Base-by-base conservation (phyloP, 805 yeast genomes). In the Starmera caribaea region DNA sequence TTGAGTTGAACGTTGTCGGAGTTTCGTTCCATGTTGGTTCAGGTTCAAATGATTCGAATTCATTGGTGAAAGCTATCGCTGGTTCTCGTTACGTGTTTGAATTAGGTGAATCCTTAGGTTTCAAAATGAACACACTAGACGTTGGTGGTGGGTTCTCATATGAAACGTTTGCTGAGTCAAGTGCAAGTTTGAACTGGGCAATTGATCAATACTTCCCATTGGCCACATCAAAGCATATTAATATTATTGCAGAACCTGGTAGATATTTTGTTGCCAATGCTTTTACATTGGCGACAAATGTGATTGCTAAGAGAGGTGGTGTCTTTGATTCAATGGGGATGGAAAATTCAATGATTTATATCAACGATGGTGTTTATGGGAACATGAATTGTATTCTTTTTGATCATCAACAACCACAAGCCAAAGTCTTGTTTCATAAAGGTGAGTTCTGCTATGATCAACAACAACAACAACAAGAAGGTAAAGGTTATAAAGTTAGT, bases 1-100 rank as follows among this genome's bases (percentile, higher is more conserved):
- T 87, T 38, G 76, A 67, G 1, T 69, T 90, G 49, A 65, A 74
- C 44, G 73, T 90, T 30, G 75, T 64, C 13, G 98, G 98, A 38
- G 89, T 89, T 30, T 88, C 96, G 4, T 90, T 90, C 73, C 98
- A 90, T 58, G 85, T 89, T 44, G 98, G 98, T 1, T 85, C 96
- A 2, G 97, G 97, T 29, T 90, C 95, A 12, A 73, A 73, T 38
- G 92, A 86, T 55, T 73, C 77, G 41, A 58, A 65, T 34, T 72
- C 90, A 3, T 72, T 85, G 47, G 68, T 67, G 41, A 73, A 74
- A 45, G 96, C 97, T 0, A 74, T 87, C 31, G 57, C 63, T 39
- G 95, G 87, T 54, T 74, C 96, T 2, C 73, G 76, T 38, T 41
- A 48, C 8, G 74, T 89, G 3, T 90, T 89, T 53, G 81, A 80